These are phyloP conservation scores for Zizania palustris DNA, from an alignment of 202 grass and related monocot genomes.

Conservation along the genomic window DNA sequence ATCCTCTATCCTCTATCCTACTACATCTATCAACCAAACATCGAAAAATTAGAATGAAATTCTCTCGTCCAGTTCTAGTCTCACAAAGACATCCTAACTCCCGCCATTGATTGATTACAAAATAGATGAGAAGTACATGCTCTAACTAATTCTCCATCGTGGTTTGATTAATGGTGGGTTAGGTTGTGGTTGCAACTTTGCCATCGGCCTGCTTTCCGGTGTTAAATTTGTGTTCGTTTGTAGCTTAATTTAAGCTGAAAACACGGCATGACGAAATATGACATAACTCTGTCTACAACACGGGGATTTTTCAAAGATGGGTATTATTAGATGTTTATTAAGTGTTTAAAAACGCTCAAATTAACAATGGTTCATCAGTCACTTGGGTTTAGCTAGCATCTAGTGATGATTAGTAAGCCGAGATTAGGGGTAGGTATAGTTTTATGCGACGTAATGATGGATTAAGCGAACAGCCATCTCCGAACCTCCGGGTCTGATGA, in stretches of 20 bases:
- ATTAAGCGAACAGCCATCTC: conserved; percentile 11
- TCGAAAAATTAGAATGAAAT: too few species aligned
- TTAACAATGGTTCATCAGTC: neutral
- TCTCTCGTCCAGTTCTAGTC: too few species aligned
- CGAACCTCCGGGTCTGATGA: conserved; percentile 9
- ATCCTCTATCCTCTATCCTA: too few species aligned
- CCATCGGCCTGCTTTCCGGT: conserved; percentile 42
- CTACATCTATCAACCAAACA: too few species aligned
- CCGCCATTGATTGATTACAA: too few species aligned
- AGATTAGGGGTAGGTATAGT: neutral
- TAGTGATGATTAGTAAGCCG: conserved; percentile 14
- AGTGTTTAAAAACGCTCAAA: neutral
- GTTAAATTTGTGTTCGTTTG: neutral
- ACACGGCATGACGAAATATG: too few species aligned
- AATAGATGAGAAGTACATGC: neutral
- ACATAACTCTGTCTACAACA: too few species aligned
- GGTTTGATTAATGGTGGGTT: conserved; percentile 21
- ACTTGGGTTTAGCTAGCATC: neutral
- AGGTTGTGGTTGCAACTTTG: conserved; percentile 28
- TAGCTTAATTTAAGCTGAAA: neutral
- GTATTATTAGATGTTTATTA: neutral
- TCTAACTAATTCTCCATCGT: conserved; percentile 28
- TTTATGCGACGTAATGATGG: conserved; percentile 31
- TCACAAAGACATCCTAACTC: too few species aligned
- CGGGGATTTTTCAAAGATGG: neutral